Percentiles rank a stretch among this genome's conserved stretches.
phyloP scores from a whole-genome alignment of 805 yeast genomes.

The Martiniozyma abietophila region DNA sequence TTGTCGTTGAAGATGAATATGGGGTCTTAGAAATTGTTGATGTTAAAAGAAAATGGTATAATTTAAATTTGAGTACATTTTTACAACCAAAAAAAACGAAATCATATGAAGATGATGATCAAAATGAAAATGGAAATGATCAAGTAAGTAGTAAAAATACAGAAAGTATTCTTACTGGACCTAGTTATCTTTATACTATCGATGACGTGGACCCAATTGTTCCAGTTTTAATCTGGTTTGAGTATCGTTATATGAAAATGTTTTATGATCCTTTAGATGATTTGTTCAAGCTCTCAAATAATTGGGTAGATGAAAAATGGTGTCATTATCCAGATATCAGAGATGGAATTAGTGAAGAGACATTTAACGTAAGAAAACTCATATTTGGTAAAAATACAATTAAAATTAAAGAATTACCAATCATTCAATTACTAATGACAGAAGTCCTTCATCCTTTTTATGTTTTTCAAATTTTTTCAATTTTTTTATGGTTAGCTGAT shows the following conservation, averaged over 20 bases:
- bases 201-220: constrained; percentile 52
- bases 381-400: constrained; percentile 77
- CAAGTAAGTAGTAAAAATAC: background rate
- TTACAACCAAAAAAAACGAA: constrained; percentile 28
- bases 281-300: constrained; percentile 69
- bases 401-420: constrained; percentile 65
- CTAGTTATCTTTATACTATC: constrained; percentile 9
- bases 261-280: constrained; percentile 84
- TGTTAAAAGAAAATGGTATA: constrained; percentile 53
- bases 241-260: constrained; percentile 75
- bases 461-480: constrained; percentile 87
- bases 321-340: constrained; percentile 41
- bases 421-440: constrained; percentile 57
- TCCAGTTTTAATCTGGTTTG: constrained; percentile 61
- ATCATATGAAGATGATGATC: constrained; percentile 10
- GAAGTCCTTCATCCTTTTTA: constrained; percentile 95
- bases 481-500: constrained; percentile 85
- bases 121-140: constrained; percentile 11
- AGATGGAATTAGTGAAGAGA: constrained; percentile 63
- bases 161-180: constrained; percentile 11
- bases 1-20: constrained; percentile 86
- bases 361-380: constrained; percentile 54
- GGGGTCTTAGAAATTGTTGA: constrained; percentile 66
- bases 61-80: constrained; percentile 63
- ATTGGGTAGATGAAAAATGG: constrained; percentile 87